Evolutionary conservation across 768 basidiomycete species (phyloP), one percentile per base, ranked within the genome.

Genomic region (Mycena venus): DNA sequence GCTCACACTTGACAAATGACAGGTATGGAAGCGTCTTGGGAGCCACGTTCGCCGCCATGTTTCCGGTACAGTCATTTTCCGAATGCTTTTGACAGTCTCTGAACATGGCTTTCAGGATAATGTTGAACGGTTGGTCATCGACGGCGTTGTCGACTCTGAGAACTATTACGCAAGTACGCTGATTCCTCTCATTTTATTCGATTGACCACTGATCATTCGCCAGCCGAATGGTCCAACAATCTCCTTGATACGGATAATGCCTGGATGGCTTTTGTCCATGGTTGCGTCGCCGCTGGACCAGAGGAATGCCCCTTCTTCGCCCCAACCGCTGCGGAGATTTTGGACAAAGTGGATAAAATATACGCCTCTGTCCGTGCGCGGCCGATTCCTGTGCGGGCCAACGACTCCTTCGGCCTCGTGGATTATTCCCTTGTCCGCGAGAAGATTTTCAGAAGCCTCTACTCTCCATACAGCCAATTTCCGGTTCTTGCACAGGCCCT

Each of bases 221-320:
- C 59, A 76, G 75, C 58, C 17, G 42, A 70, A 31, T 77, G 68
- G 72, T 42, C 51, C 10, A 55, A 61, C 40, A 53, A 59, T 38
- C 53, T 76, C 0, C 1, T 44, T 2, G 85, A 88, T 63, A 83
- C 86, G 2, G 82, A 85, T 27, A 85, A 86, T 71, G 78, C 79
- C 0, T 73, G 86, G 73, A 75, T 82, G 25, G 67, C 67, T 10
- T 88, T 89, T 74, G 85, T 83, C 62, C 75, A 79, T 5, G 80
- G 79, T 19, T 88, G 87, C 64, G 80, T 81, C 40, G 78, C 80
- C 0, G 86, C 85, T 1, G 88, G 87, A 0, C 84, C 85, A 0
- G 47, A 68, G 9, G 61, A 49, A 6, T 88, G 87, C 72, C 58
- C 84, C 5, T 87, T 88, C 78, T 86, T 83, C 75, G 83, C 86